These are phyloP conservation scores for Pseudopyricularia cyperi DNA, from an alignment of 2,329 filamentous ascomycete species.

Conservation along the genomic window DNA sequence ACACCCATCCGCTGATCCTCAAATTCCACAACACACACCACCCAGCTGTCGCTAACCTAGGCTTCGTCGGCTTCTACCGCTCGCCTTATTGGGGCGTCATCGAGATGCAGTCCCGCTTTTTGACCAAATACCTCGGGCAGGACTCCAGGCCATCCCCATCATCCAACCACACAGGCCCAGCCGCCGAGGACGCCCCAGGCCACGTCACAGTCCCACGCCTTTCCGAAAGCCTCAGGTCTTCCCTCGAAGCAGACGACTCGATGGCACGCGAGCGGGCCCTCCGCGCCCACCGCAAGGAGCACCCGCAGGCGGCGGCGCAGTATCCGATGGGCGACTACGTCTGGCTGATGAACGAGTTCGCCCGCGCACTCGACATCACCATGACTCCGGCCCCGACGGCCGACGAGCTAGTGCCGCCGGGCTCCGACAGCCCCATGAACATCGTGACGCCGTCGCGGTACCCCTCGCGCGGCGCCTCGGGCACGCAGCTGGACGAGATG, in stretches of 20 bases:
- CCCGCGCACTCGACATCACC: conserved; percentile 40
- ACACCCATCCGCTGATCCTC: conserved; percentile 50
- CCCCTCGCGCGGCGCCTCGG: conserved; percentile 25
- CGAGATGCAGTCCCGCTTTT: conserved; percentile 69
- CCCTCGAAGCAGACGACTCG: conserved; percentile 34
- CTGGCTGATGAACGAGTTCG: conserved; percentile 61
- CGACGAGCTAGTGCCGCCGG: not conserved
- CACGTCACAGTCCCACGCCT: conserved; percentile 7
- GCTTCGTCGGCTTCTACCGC: conserved; percentile 74
- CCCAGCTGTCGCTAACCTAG: conserved; percentile 47
- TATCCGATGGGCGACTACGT: conserved; percentile 78
- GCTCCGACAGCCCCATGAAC: conserved; percentile 31
- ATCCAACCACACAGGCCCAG: not conserved
- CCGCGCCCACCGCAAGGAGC: not conserved
- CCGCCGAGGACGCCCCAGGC: not conserved
- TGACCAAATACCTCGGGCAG: conserved; percentile 24
- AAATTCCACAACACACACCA: conserved; percentile 55
- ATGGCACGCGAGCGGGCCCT: conserved; percentile 15
- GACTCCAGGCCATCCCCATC: not conserved
- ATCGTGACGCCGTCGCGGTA: conserved; percentile 45
- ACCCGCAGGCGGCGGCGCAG: conserved; percentile 31
- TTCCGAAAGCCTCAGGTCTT: conserved; percentile 16
- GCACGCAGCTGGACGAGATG: conserved; percentile 24
- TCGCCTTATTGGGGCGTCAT: conserved; percentile 79
- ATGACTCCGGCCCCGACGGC: conserved; percentile 22